A percentile compares a stretch with the other conserved stretches of the same genome.
These are phyloP conservation scores for Trichoderma lentiforme DNA, from an alignment of 2,329 filamentous ascomycete genomes.

Conservation along the genomic window DNA sequence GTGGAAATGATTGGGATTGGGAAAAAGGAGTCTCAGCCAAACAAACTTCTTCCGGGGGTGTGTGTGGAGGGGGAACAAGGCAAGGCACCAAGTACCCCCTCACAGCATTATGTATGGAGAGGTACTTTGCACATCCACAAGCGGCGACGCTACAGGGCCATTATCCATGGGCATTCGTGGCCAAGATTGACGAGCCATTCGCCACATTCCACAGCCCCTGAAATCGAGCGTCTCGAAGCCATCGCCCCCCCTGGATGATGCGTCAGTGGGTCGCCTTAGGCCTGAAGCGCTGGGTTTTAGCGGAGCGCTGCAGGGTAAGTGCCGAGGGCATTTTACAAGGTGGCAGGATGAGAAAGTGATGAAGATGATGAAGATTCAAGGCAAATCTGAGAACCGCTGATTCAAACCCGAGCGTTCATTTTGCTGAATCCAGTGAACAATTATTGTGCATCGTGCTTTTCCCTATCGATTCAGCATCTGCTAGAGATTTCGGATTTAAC, in stretches of 20 bases:
- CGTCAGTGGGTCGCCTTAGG: constrained; percentile 4
- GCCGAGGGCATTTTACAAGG: background rate
- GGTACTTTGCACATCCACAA: background rate
- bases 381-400: background rate
- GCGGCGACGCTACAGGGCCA: background rate
- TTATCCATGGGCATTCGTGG: background rate
- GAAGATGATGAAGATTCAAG: background rate
- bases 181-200: background rate
- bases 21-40: constrained; percentile 10
- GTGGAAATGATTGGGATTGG: constrained; percentile 4
- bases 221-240: background rate
- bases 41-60: background rate
- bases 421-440: background rate
- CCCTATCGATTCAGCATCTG: background rate
- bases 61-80: background rate
- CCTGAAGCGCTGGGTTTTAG: background rate
- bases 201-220: constrained; percentile 18
- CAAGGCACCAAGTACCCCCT: background rate
- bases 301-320: constrained; percentile 5
- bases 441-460: background rate
- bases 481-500: background rate
- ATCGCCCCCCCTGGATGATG: constrained; percentile 13
- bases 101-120: background rate
- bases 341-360: background rate
- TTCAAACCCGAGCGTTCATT: background rate